Conservation (phyloP, 139 green algal genomes). For the Chlamydomonas urium region DNA sequence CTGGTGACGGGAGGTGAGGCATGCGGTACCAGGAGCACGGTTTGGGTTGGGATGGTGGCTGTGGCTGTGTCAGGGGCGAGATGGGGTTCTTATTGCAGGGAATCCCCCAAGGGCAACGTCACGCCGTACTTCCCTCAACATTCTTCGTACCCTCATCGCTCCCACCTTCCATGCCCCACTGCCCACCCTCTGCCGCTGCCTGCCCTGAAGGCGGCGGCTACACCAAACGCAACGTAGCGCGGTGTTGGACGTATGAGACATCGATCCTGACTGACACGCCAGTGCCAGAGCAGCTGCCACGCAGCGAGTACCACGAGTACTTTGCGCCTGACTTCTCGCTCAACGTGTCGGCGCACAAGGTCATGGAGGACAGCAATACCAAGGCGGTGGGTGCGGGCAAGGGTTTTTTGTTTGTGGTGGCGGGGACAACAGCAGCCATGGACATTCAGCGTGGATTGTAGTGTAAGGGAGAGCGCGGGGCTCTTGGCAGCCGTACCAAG, state of each 20-base stretch:
- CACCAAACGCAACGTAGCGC: constrained; percentile 93
- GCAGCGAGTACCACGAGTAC: constrained; percentile 85
- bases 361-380: constrained; percentile 21
- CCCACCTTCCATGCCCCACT: too few species aligned
- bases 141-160: background rate
- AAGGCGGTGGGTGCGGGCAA: background rate
- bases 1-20: constrained; percentile 71
- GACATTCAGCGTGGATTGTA: too few species aligned
- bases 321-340: constrained; percentile 75
- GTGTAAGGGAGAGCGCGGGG: too few species aligned
- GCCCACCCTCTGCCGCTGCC: too few species aligned
- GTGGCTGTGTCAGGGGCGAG: too few species aligned
- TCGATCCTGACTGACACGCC: constrained; percentile 61
- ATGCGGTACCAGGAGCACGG: too few species aligned
- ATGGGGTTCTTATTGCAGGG: too few species aligned
- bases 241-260: constrained; percentile 97
- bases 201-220: constrained; percentile 91
- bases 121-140: background rate
- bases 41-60: too few species aligned
- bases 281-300: constrained; percentile 36
- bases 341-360: constrained; percentile 58
- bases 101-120: background rate
- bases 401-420: too few species aligned
- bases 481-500: too few species aligned
- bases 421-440: too few species aligned